phyloP scores from a whole-genome alignment of 164 flowering plant genomes.

The Chimonanthus praecox region DNA sequence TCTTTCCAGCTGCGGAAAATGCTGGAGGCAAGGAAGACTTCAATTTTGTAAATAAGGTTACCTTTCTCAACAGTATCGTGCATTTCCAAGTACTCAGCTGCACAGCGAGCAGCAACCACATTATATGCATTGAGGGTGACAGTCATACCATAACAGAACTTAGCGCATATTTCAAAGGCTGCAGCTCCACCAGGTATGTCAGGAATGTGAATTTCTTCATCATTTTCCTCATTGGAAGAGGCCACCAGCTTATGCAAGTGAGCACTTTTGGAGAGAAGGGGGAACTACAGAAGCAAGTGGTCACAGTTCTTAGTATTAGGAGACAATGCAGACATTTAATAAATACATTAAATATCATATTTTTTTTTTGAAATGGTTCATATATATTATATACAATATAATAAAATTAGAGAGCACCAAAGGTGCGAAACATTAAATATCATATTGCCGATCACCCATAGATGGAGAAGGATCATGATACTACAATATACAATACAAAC shows the following conservation, averaged over 20 bases:
- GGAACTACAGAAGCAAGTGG: conserved; percentile 54
- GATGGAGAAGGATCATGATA: too few species aligned
- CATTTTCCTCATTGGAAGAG: conserved; percentile 35
- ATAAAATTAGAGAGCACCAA: too few species aligned
- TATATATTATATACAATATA: too few species aligned
- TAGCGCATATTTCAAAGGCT: conserved; percentile 89
- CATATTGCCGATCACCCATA: too few species aligned
- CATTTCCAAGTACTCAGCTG: conserved; percentile 93
- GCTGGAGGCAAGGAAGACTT: conserved; percentile 74
- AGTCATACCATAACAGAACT: conserved; percentile 92
- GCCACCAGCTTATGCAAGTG: conserved; percentile 66
- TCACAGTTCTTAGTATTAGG: not conserved
- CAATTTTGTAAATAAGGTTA: conserved; percentile 75
- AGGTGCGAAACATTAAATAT: too few species aligned
- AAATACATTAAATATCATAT: not conserved
- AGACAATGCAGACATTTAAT: not conserved
- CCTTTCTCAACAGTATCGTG: conserved; percentile 83
- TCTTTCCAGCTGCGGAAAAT: conserved; percentile 89
- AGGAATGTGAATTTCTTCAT: conserved; percentile 50
- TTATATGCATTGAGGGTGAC: conserved; percentile 86
- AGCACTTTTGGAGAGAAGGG: conserved; percentile 82
- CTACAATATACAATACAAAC: too few species aligned
- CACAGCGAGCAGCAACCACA: conserved; percentile 75
- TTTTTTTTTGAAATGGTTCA: too few species aligned
- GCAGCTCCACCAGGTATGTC: conserved; percentile 90